Evolutionary conservation across 164 flowering plant genomes (phyloP), one percentile per base, ranked within the genome.

Genomic region (Stephania japonica): DNA sequence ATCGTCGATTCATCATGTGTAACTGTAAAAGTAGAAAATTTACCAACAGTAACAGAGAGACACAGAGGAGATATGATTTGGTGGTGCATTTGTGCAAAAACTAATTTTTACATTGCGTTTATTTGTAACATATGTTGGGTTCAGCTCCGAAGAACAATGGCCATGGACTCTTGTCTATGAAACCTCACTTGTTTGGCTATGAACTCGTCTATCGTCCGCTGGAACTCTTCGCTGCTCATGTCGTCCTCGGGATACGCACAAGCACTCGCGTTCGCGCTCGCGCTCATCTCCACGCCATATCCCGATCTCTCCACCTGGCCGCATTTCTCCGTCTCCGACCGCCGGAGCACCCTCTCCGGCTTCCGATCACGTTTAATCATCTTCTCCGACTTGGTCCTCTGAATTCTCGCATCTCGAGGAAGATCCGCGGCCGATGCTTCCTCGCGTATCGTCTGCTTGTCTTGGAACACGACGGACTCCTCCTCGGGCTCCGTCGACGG

Each of bases 271-370:
- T n/a, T n/a, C n/a, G n/a, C n/a, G n/a, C n/a, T n/a, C n/a, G n/a
- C n/a, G n/a, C 21, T 23, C 18, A 41, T 67, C 4, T 0, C 75
- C 8, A 18, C n/a, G 21, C 23, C 26, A 16, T 53, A n/a, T 12
- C 71, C 75, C 69, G 26, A 4, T 0, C 7, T n/a, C 12, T 11
- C 49, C 4, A 9, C 23, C 41, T 69, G 70, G 72, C 71, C 19
- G 76, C 80, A 66, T 65, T 50, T 81, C 73, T 84, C 89, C 14
- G 90, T 86, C 79, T 85, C 91, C 74, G 87, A 86, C 64, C 87
- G 80, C 73, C 84, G 83, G 23, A 90, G 81, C 68, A 69, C 50
- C 44, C 49, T 44, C 1, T n/a, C 19, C 1, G 62, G 47, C 25
- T 75, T 65, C 67, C 42, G 6, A 16, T 72, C 76, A 18, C 70